phyloP scores from a whole-genome alignment of 495 filamentous ascomycete genomes.

The Apiosordaria backusii region DNA sequence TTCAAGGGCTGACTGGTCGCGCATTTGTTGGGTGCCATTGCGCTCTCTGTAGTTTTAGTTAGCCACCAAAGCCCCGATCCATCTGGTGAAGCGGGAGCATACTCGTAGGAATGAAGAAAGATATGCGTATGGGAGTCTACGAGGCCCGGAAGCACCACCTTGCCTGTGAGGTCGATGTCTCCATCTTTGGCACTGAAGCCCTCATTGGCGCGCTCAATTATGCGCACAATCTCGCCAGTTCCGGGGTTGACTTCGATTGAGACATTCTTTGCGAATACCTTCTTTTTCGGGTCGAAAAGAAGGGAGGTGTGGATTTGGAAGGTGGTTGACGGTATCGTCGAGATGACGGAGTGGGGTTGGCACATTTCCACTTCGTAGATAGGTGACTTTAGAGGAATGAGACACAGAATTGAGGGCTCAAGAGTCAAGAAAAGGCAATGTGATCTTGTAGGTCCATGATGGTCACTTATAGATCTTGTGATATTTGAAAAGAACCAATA shows the following conservation, averaged over 20 bases:
- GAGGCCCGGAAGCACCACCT: slow-evolving; percentile 48
- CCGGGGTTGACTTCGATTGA: slow-evolving; percentile 38
- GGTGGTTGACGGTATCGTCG: neutral
- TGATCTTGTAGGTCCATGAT: no score
- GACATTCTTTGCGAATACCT: slow-evolving; percentile 38
- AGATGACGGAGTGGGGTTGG: neutral
- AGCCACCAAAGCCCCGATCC: neutral
- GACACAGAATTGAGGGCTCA: neutral
- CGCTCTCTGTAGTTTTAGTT: slow-evolving; percentile 29
- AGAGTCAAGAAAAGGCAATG: neutral
- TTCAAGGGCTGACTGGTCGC: slow-evolving; percentile 48
- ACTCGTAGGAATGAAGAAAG: slow-evolving; percentile 48
- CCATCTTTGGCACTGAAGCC: slow-evolving; percentile 1
- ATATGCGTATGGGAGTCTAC: slow-evolving; percentile 55
- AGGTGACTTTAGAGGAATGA: neutral
- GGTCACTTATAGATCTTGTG: neutral
- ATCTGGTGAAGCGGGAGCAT: neutral
- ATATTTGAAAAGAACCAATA: neutral
- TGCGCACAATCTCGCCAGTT: slow-evolving; percentile 42
- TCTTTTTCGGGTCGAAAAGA: slow-evolving; percentile 49
- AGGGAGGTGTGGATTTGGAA: slow-evolving; percentile 45
- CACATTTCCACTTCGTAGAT: neutral
- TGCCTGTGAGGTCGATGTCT: slow-evolving; percentile 46
- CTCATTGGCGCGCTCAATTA: slow-evolving; percentile 30
- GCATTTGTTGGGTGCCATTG: slow-evolving; percentile 43